Evolutionary conservation across 1,284 basidiomycete genomes (phyloP).

Genomic region (Heterobasidion parviporum): DNA sequence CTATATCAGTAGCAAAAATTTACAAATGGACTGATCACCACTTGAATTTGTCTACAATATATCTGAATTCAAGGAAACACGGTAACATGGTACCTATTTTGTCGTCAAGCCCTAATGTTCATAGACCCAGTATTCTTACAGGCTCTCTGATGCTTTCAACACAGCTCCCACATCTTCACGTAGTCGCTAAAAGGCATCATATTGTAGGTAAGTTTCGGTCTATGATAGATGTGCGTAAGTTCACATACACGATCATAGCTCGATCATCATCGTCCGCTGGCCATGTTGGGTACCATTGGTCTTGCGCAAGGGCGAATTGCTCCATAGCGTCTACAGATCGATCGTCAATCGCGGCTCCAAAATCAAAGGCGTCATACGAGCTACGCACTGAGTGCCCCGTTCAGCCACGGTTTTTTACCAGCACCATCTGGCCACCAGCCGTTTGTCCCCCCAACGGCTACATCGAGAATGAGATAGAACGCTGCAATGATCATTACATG

Average conservation of each 20-base stretch:
- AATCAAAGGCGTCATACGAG: background rate
- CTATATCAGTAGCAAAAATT: background rate
- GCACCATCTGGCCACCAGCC: constrained; percentile 79
- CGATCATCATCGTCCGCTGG: constrained; percentile 48
- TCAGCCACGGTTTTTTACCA: constrained; percentile 72
- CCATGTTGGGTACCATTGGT: constrained; percentile 69
- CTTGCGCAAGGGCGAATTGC: constrained; percentile 57
- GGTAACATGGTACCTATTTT: too few species aligned
- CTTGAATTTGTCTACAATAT: background rate
- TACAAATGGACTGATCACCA: background rate
- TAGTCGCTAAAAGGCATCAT: background rate
- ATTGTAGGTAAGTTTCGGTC: background rate
- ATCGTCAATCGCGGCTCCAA: background rate
- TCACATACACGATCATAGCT: constrained; percentile 62
- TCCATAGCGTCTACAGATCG: constrained; percentile 48
- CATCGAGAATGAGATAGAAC: constrained; percentile 73
- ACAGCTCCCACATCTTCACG: constrained; percentile 10
- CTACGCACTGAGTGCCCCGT: constrained; percentile 42
- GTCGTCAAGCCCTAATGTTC: too few species aligned
- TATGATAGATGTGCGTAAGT: background rate
- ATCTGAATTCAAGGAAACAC: background rate
- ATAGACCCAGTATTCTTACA: background rate
- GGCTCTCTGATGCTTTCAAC: constrained; percentile 21
- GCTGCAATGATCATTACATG: constrained; percentile 19
- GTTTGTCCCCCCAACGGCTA: constrained; percentile 73